Percentiles rank a stretch among this genome's conserved stretches.
Evolutionary conservation across 2,329 filamentous ascomycete species (phyloP).

Genomic region (Orbilia quercus): DNA sequence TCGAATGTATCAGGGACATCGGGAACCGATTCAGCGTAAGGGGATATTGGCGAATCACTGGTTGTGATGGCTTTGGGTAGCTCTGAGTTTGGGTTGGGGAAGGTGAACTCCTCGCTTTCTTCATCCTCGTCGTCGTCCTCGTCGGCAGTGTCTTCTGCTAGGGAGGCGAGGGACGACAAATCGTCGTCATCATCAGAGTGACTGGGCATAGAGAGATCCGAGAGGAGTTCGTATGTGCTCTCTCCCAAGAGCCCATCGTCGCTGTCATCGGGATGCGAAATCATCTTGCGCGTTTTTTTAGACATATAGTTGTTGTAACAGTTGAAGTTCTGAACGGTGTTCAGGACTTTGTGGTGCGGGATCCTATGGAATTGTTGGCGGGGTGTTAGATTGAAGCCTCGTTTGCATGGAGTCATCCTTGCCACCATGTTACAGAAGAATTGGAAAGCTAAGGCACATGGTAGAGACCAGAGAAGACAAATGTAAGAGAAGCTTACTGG

Average conservation of each 20-base stretch:
- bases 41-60: slow-evolving; percentile 19
- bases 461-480: slow-evolving; percentile 9
- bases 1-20: slow-evolving; percentile 51
- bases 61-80: slow-evolving; percentile 15
- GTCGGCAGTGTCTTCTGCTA: slow-evolving; percentile 64
- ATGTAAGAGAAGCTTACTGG: slow-evolving; percentile 45
- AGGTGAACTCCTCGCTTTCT: slow-evolving; percentile 34
- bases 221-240: slow-evolving; percentile 60
- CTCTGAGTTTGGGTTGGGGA: slow-evolving; percentile 42
- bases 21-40: slow-evolving; percentile 46
- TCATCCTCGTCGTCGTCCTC: slow-evolving; percentile 59
- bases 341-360: slow-evolving; percentile 38
- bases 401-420: slow-evolving; percentile 49
- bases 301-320: slow-evolving; percentile 35
- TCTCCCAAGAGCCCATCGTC: slow-evolving; percentile 58
- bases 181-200: slow-evolving; percentile 65
- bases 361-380: slow-evolving; percentile 50
- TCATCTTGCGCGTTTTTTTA: slow-evolving; percentile 57
- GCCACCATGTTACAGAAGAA: slow-evolving; percentile 18
- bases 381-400: slow-evolving; percentile 48
- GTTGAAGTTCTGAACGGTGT: slow-evolving; percentile 28
- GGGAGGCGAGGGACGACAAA: slow-evolving; percentile 62
- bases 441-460: slow-evolving; percentile 29
- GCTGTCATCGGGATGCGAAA: slow-evolving; percentile 59
- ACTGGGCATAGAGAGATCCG: slow-evolving; percentile 61